Conservation (phyloP, 352 stramenopile genomes). For the Globisporangium sylvaticum region DNA sequence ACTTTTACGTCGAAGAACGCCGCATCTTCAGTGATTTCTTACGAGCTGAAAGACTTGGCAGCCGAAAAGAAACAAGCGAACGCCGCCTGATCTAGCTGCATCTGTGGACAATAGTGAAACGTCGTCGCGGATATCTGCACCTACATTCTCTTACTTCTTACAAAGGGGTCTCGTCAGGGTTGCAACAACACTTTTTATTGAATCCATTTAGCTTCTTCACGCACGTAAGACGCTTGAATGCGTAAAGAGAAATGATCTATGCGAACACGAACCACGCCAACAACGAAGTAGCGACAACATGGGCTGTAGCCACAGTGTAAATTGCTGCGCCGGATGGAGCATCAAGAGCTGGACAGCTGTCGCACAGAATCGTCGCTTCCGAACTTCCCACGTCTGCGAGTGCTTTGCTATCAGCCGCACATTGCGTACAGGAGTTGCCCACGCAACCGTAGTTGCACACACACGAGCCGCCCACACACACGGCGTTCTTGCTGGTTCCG, state of each 20-base stretch:
- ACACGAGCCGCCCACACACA: constrained; percentile 48
- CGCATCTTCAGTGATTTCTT: too few species aligned
- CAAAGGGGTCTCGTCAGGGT: not conserved
- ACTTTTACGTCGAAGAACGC: too few species aligned
- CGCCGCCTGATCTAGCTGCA: too few species aligned
- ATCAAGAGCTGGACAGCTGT: constrained; percentile 12
- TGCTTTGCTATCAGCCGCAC: constrained; percentile 33
- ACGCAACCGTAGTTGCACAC: constrained; percentile 56
- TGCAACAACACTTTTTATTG: not conserved
- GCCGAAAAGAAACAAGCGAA: too few species aligned
- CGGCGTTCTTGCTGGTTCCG: constrained; percentile 40
- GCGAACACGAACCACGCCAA: constrained; percentile 11
- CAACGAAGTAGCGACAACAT: not conserved
- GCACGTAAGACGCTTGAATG: not conserved
- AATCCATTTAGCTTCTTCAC: not conserved
- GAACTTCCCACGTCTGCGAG: constrained; percentile 21
- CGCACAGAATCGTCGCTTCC: constrained; percentile 39
- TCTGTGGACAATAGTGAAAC: too few species aligned
- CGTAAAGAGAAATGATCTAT: not conserved
- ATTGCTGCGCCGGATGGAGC: not conserved
- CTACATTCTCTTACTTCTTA: too few species aligned
- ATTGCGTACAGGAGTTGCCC: constrained; percentile 37
- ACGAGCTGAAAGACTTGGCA: too few species aligned
- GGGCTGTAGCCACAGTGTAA: not conserved
- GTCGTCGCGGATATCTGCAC: too few species aligned